A percentile compares a stretch with the other conserved stretches of the same genome.
Evolutionary conservation across 1,284 basidiomycete species (phyloP).

Genomic region (Gymnopus androsaceus): DNA sequence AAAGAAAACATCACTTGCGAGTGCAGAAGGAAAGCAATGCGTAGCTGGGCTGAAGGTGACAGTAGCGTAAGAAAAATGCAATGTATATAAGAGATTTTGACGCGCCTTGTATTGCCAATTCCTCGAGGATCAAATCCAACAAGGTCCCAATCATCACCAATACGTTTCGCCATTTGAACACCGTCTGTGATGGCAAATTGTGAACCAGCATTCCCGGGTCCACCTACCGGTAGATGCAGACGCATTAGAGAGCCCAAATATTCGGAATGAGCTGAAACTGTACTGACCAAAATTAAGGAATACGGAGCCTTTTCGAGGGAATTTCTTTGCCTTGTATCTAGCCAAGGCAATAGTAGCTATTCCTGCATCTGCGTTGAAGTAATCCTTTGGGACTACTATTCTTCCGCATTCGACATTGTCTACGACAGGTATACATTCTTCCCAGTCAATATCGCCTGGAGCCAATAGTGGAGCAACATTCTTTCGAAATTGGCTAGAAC

Average conservation of each 20-base stretch:
- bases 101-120: constrained; percentile 37
- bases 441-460: constrained; percentile 9
- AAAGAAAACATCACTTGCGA: constrained; percentile 33
- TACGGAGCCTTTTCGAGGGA: constrained; percentile 25
- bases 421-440: constrained; percentile 11
- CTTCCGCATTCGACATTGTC: constrained; percentile 14
- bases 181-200: constrained; percentile 14
- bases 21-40: constrained; percentile 34
- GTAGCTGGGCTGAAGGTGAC: constrained; percentile 30
- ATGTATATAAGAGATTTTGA: not conserved
- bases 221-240: constrained; percentile 21
- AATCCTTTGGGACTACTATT: constrained; percentile 32
- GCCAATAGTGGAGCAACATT: too few relatives aligned
- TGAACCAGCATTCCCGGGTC: constrained; percentile 30
- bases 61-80: not conserved
- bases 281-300: constrained; percentile 32
- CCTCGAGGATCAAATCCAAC: constrained; percentile 47
- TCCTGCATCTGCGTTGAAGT: constrained; percentile 29
- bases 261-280: not conserved
- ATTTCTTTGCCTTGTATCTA: constrained; percentile 25
- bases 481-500: too few relatives aligned
- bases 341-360: constrained; percentile 31
- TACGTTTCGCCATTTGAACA: constrained; percentile 10
- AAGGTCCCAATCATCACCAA: constrained; percentile 40
- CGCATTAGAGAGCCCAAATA: not conserved